Evolutionary conservation across 129 eudicot species (phyloP), one percentile per base, ranked within the genome.

Genomic region (Erigeron canadensis): DNA sequence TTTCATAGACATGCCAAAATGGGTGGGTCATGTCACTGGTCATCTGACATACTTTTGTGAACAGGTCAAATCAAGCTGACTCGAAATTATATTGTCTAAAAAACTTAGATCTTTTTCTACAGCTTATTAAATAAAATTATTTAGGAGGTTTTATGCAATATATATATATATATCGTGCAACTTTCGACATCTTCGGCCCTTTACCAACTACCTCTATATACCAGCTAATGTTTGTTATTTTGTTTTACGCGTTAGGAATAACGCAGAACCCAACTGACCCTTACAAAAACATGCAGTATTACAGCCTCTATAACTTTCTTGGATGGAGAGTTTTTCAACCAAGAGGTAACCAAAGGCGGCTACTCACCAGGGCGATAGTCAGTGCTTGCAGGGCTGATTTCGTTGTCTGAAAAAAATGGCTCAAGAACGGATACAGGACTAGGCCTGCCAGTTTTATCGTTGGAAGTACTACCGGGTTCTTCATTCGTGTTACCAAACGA

Each of bases 381-480:
- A 73, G 80, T 75, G 73, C 79, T 75, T 44, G 90, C 68, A 74
- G 97, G 98, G 75, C 94, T 95, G 57, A 88, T 81, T 23, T 95
- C 97, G 70, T 82, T 86, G 53, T 90, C 97, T 48, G 84, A 63
- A 69, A 87, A 90, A 43, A 86, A 63, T 42, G 96, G 96, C 73
- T 90, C 99, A 55, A 95, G 99, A 76, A 90, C 91, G 46, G 99
- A 90, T 50, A 86, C 60, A 21, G 99, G 99, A 77, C 99, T 95
- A 8, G 93, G 96, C 18, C 81, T 84, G 72, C 80, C 95, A 39
- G 79, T 50, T 84, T 79, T 83, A 77, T 75, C 79, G 11, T 58
- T 42, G 37, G 66, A 18, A 42, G 17, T 47, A 60, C 80, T 81
- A 64, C 81, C 93, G 40, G 75, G 39, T 78, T 84, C 85, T 69